Percentiles rank a stretch among this genome's conserved stretches.
phyloP scores from a whole-genome alignment of 163 green algal genomes.

The Chlorella variabilis region DNA sequence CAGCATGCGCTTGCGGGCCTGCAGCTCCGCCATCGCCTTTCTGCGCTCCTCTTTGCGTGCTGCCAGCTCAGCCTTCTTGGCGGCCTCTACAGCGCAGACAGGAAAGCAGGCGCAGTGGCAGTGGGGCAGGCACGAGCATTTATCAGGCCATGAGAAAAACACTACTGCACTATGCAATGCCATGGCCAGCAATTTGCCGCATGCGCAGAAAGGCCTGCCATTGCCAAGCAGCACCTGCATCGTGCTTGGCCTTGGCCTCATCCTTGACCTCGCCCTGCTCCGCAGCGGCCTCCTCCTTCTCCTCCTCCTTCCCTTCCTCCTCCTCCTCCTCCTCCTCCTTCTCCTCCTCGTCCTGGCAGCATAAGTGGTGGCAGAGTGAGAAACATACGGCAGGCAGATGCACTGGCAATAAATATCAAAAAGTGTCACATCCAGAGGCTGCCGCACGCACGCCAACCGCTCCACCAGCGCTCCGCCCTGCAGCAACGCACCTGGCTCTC shows the following conservation, averaged over 20 bases:
- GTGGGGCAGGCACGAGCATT: not conserved
- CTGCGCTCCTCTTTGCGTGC: slow-evolving; percentile 35
- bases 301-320: slow-evolving; percentile 11
- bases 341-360: no score
- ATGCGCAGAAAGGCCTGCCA: no score
- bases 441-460: no score
- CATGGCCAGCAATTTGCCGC: no score
- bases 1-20: slow-evolving; percentile 85
- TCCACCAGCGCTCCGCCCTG: no score
- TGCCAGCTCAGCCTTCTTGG: slow-evolving; percentile 35
- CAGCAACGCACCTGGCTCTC: slow-evolving; percentile 35
- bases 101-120: not conserved
- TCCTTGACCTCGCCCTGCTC: slow-evolving; percentile 46
- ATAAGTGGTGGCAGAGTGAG: no score
- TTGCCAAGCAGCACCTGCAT: slow-evolving; percentile 29
- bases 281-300: slow-evolving; percentile 55
- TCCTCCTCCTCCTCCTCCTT: slow-evolving; percentile 27
- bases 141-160: no score
- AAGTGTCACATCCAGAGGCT: no score
- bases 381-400: no score
- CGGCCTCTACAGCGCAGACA: slow-evolving; percentile 19
- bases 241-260: slow-evolving; percentile 71
- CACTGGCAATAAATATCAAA: no score
- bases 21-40: slow-evolving; percentile 61
- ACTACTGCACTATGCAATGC: no score